These are phyloP conservation scores for Psilocybe subaeruginosa DNA, from an alignment of 768 basidiomycete species.

Conservation along the genomic window DNA sequence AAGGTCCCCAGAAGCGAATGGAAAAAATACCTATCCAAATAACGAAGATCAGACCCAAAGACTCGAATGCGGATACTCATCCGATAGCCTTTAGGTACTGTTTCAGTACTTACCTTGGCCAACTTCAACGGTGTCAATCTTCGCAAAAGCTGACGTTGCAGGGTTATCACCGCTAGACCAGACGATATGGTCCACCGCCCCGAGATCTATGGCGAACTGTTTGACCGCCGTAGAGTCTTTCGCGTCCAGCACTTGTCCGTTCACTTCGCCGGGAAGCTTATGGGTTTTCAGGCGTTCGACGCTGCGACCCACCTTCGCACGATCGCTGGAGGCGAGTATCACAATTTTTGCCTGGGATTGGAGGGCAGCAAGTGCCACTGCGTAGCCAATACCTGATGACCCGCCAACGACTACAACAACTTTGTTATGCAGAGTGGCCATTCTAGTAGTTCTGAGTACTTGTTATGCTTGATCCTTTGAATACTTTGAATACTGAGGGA, in stretches of 20 bases:
- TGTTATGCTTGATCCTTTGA: too few species aligned
- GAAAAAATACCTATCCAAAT: neutral
- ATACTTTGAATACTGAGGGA: too few species aligned
- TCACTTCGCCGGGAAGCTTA: neutral
- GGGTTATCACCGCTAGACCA: neutral
- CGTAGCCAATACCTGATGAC: conserved; percentile 5
- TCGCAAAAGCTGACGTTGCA: neutral
- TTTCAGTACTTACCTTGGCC: neutral
- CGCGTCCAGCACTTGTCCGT: neutral
- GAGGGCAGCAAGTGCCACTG: conserved; percentile 4
- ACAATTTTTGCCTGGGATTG: neutral
- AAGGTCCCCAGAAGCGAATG: neutral
- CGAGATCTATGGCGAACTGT: neutral
- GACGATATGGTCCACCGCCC: neutral
- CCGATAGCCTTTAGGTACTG: too few species aligned
- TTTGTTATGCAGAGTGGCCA: conserved; percentile 4
- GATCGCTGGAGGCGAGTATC: neutral
- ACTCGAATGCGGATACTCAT: too few species aligned
- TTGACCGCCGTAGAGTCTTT: neutral
- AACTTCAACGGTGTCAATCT: neutral
- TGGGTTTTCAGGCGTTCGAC: neutral
- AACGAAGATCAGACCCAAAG: too few species aligned
- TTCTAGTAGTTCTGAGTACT: neutral
- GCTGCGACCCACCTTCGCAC: neutral
- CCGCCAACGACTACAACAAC: conserved; percentile 3